Percentiles rank a stretch among this genome's conserved stretches.
phyloP scores from a whole-genome alignment of 2,329 filamentous ascomycete genomes.

The Cladosporium sp. region DNA sequence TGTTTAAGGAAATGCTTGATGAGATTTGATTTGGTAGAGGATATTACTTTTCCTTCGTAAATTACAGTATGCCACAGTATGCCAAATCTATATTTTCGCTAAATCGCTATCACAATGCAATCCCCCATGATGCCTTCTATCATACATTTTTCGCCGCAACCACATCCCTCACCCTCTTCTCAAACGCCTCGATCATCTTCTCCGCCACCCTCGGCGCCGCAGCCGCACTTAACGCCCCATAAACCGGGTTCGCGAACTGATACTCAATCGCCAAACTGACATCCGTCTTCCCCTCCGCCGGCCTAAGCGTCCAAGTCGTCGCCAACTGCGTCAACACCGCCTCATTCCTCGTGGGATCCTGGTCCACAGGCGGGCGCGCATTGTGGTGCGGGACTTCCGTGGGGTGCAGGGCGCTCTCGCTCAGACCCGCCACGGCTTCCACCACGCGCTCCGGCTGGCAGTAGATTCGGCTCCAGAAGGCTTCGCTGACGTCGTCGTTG shows the following conservation, averaged over 20 bases:
- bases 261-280: conserved; percentile 76
- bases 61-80: too few species aligned
- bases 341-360: conserved; percentile 32
- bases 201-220: conserved; percentile 80
- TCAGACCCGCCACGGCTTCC: conserved; percentile 68
- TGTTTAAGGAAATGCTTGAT: too few species aligned
- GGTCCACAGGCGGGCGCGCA: conserved; percentile 29
- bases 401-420: conserved; percentile 41
- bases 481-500: conserved; percentile 74
- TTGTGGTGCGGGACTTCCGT: conserved; percentile 42
- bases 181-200: conserved; percentile 91
- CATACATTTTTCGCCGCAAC: conserved; percentile 19
- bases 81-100: too few species aligned
- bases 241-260: conserved; percentile 83
- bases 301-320: conserved; percentile 65
- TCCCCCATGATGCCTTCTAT: background rate
- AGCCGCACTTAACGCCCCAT: conserved; percentile 74
- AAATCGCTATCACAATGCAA: too few species aligned
- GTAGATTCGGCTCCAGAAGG: conserved; percentile 73
- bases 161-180: conserved; percentile 66
- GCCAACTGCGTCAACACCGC: conserved; percentile 62
- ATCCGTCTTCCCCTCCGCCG: conserved; percentile 55
- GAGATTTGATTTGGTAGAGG: too few species aligned
- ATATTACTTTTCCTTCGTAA: too few species aligned
- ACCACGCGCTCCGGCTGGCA: conserved; percentile 71